Evolutionary conservation across 176 grass and related monocot species (phyloP).

Genomic region (Lolium rigidum): DNA sequence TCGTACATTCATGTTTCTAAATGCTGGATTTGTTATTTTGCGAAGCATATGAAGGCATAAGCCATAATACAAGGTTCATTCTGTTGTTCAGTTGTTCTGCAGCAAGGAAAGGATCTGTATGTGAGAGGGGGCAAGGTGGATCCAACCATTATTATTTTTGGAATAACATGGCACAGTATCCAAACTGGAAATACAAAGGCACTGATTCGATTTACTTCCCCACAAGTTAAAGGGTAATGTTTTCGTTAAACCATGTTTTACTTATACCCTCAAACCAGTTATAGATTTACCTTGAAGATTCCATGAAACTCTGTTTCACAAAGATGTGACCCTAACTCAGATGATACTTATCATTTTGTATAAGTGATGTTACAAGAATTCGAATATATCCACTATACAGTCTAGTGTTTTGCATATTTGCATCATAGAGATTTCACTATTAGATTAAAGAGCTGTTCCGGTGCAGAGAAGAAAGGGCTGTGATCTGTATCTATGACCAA

Average conservation of each 20-base stretch:
- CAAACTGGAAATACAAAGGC: constrained; percentile 8
- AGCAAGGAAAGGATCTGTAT: constrained; percentile 64
- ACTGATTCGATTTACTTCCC: constrained; percentile 17
- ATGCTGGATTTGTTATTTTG: background rate
- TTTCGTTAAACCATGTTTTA: background rate
- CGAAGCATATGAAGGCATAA: background rate
- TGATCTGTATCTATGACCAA: constrained; percentile 65
- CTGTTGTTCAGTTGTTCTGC: constrained; percentile 55
- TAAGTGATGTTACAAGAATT: constrained; percentile 39
- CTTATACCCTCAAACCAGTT: constrained; percentile 28
- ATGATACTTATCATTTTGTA: constrained; percentile 13
- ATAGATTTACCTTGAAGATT: constrained; percentile 27
- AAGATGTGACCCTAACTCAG: constrained; percentile 35
- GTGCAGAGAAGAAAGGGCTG: constrained; percentile 75
- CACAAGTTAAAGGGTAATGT: background rate
- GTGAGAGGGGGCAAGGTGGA: constrained; percentile 52
- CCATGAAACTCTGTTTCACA: constrained; percentile 31
- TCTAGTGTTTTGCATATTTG: constrained; percentile 29
- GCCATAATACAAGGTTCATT: constrained; percentile 53
- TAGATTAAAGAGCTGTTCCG: constrained; percentile 52
- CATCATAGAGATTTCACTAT: constrained; percentile 63
- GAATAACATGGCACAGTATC: background rate
- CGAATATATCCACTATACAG: background rate
- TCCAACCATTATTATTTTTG: background rate
- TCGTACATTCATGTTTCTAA: background rate